phyloP scores from a whole-genome alignment of 345 rosid species.

The Gossypium raimondii region DNA sequence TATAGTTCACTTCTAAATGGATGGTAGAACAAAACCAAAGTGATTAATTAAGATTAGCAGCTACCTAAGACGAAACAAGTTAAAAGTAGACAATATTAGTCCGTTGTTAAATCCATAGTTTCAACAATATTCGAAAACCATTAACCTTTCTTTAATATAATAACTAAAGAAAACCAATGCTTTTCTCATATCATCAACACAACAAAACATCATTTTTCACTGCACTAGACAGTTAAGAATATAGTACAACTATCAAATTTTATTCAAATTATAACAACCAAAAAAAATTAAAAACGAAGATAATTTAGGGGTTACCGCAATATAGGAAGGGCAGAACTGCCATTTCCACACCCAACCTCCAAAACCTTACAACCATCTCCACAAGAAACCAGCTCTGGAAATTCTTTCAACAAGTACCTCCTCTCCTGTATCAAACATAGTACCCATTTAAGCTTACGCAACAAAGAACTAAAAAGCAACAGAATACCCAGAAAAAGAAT shows the following conservation, averaged over 20 bases:
- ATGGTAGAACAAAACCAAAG: not conserved
- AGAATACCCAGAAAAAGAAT: not conserved
- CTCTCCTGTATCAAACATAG: conserved; percentile 53
- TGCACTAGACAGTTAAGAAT: not conserved
- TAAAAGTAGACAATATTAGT: not conserved
- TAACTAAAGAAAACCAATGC: not conserved
- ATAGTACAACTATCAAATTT: not conserved
- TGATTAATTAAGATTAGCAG: not conserved
- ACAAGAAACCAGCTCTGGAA: conserved; percentile 65
- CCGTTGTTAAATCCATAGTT: not conserved
- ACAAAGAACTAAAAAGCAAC: not conserved
- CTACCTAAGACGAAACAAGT: not conserved
- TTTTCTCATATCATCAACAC: not conserved
- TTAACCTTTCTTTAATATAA: not conserved
- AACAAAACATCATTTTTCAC: not conserved
- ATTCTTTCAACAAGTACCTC: conserved; percentile 81
- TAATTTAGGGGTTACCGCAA: conserved; percentile 44
- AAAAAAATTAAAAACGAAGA: not conserved
- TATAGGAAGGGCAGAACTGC: conserved; percentile 76
- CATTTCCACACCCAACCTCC: conserved; percentile 93
- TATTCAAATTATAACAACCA: conserved; percentile 2
- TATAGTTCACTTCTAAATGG: not conserved
- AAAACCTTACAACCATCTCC: conserved; percentile 48
- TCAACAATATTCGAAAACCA: not conserved
- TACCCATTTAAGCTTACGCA: not conserved